Conservation (phyloP, 1,284 basidiomycete species). For the Fomitopsis betulina region DNA sequence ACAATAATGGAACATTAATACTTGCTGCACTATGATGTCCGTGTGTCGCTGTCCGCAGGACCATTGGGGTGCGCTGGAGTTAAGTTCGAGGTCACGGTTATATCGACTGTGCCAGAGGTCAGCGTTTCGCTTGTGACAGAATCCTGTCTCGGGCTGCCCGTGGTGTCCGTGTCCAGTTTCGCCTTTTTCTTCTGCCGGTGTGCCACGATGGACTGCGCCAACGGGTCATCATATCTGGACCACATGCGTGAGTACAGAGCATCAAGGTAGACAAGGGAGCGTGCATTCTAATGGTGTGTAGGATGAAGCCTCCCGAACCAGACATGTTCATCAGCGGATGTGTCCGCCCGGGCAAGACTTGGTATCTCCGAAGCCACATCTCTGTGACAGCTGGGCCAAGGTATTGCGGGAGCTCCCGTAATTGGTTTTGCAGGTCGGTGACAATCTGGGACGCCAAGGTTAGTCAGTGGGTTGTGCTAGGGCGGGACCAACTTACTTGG, state of each 20-base stretch:
- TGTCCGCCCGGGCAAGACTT: slow-evolving; percentile 91
- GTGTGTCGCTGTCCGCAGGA: neutral
- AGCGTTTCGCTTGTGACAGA: neutral
- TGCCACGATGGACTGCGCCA: slow-evolving; percentile 46
- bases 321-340: slow-evolving; percentile 95
- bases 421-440: slow-evolving; percentile 69
- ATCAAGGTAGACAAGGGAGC: slow-evolving; percentile 22
- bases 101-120: neutral
- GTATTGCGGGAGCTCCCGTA: slow-evolving; percentile 66
- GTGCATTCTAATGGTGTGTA: slow-evolving; percentile 84
- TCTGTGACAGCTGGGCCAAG: slow-evolving; percentile 84
- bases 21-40: neutral
- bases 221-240: slow-evolving; percentile 61
- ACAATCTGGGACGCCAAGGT: slow-evolving; percentile 44
- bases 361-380: slow-evolving; percentile 88
- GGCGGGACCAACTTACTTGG: slow-evolving; percentile 43
- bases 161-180: slow-evolving; percentile 1
- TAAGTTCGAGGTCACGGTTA: neutral
- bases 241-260: neutral
- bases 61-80: neutral
- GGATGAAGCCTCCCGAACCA: slow-evolving; percentile 85
- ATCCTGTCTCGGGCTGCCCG: neutral
- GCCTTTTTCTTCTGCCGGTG: slow-evolving; percentile 31
- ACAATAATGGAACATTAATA: neutral
- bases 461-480: neutral